Percentiles rank a stretch among this genome's conserved stretches.
Evolutionary conservation across 148 eudicot genomes (phyloP).

Genomic region (Nepenthes gracilis): DNA sequence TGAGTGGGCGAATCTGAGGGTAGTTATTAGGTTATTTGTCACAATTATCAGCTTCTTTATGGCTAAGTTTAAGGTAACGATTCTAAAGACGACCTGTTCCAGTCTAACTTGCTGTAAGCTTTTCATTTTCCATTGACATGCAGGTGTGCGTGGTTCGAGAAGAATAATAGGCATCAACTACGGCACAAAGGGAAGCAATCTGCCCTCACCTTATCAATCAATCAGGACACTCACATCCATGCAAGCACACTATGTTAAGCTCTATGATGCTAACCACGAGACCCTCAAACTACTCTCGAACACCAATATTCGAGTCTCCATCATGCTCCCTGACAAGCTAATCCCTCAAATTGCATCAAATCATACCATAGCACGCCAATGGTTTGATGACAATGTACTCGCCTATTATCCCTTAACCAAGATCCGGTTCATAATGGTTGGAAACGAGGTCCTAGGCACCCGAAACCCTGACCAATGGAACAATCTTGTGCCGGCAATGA

Average conservation of each 20-base stretch:
- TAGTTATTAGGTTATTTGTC: too few species aligned
- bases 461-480: conserved; percentile 21
- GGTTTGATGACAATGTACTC: conserved; percentile 52
- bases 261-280: conserved; percentile 59
- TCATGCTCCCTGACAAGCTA: conserved; percentile 56
- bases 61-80: too few species aligned
- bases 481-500: conserved; percentile 60
- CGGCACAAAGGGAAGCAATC: conserved; percentile 48
- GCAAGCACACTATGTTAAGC: conserved; percentile 45
- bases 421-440: conserved; percentile 59
- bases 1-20: too few species aligned
- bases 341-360: conserved; percentile 41
- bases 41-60: too few species aligned
- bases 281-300: conserved; percentile 41
- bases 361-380: conserved; percentile 34
- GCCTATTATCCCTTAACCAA: conserved; percentile 54
- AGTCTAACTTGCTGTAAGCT: too few species aligned
- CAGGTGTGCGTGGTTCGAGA: too few species aligned
- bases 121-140: too few species aligned
- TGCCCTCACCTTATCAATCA: conserved; percentile 52
- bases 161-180: conserved; percentile 55
- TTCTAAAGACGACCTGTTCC: too few species aligned
- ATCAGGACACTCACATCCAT: conserved; percentile 33
- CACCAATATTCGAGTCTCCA: conserved; percentile 37
- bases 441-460: conserved; percentile 57